These are phyloP conservation scores for Solanum lycopersicoides DNA, from an alignment of 257 asterid genomes.

Conservation along the genomic window DNA sequence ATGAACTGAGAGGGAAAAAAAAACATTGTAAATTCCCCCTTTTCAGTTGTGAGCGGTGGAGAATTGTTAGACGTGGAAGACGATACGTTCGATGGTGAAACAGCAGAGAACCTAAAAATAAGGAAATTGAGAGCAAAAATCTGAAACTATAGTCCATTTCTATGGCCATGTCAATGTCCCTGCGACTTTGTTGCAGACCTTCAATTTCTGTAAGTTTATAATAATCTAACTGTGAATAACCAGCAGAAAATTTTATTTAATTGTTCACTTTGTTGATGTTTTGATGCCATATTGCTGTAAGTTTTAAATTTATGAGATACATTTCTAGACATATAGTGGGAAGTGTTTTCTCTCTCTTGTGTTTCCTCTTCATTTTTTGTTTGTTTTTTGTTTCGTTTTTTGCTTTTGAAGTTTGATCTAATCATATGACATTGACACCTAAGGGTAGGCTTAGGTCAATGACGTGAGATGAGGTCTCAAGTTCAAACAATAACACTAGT, in stretches of 20 bases:
- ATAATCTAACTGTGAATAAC: neutral
- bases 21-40: neutral
- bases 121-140: neutral
- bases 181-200: slow-evolving; percentile 20
- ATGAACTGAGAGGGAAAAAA: neutral
- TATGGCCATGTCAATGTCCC: neutral
- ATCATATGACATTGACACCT: neutral
- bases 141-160: neutral
- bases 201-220: slow-evolving; percentile 25
- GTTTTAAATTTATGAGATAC: neutral
- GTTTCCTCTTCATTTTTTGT: neutral
- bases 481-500: too few relatives aligned
- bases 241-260: neutral
- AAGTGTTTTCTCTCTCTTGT: neutral
- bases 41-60: neutral
- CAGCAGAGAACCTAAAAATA: neutral
- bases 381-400: neutral
- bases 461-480: too few relatives aligned
- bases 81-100: neutral
- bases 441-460: neutral
- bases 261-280: neutral
- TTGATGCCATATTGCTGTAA: neutral
- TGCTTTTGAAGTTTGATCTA: neutral
- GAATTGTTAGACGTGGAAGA: slow-evolving; percentile 2
- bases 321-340: neutral